These are phyloP conservation scores for Rhodotorula babjevae DNA, from an alignment of 768 basidiomycete genomes.

Conservation along the genomic window DNA sequence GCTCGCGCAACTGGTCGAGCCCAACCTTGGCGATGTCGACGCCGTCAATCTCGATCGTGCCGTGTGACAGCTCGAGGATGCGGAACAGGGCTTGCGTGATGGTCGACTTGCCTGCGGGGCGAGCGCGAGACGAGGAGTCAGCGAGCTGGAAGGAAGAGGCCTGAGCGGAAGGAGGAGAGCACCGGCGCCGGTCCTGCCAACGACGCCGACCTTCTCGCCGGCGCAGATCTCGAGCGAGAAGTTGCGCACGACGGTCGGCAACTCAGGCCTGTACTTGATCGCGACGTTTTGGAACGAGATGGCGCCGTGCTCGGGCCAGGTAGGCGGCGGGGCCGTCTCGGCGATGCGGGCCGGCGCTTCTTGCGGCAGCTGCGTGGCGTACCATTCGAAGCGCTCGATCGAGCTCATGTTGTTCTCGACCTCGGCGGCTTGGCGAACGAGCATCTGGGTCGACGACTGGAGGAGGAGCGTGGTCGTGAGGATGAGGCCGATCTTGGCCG, in stretches of 20 bases:
- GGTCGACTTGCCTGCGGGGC: constrained; percentile 61
- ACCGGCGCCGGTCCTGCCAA: constrained; percentile 60
- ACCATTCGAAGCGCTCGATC: constrained; percentile 63
- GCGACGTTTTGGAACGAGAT: constrained; percentile 50
- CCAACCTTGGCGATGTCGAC: constrained; percentile 77
- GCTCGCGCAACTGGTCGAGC: constrained; percentile 48
- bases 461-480: constrained; percentile 4
- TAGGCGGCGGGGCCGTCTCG: constrained; percentile 55
- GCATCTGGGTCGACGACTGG: constrained; percentile 8
- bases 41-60: constrained; percentile 70
- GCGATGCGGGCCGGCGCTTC: constrained; percentile 60
- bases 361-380: constrained; percentile 63
- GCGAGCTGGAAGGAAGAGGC: not conserved
- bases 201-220: constrained; percentile 86
- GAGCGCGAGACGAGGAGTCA: too few species aligned
- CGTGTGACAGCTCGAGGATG: constrained; percentile 68
- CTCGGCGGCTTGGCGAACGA: constrained; percentile 53
- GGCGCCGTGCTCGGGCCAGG: constrained; percentile 19
- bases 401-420: constrained; percentile 85
- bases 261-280: constrained; percentile 73
- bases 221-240: constrained; percentile 63
- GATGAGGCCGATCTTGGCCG: constrained; percentile 19
- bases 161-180: not conserved
- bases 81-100: constrained; percentile 70
- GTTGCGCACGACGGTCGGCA: constrained; percentile 75